phyloP scores from a whole-genome alignment of 1,139 yeast species.

The Blastobotrys apis region DNA sequence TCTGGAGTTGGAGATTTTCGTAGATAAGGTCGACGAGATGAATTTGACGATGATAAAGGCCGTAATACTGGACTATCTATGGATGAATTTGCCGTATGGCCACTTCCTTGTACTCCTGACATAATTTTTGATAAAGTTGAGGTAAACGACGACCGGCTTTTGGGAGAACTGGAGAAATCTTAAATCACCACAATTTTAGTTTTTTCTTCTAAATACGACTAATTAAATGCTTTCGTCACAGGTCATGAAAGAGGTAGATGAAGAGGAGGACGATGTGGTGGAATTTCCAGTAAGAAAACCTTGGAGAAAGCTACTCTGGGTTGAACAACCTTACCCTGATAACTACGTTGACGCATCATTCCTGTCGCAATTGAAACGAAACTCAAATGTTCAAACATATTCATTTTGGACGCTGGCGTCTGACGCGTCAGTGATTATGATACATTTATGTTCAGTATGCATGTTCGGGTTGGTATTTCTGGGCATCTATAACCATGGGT shows the following conservation, averaged over 20 bases:
- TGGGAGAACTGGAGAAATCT: too few species aligned
- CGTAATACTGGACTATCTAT: not conserved
- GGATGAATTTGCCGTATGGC: too few species aligned
- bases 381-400: slow-evolving; percentile 68
- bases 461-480: slow-evolving; percentile 60
- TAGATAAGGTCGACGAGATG: not conserved
- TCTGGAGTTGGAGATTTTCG: slow-evolving; percentile 7
- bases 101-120: too few species aligned
- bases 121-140: too few species aligned
- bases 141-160: too few species aligned
- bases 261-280: slow-evolving; percentile 8
- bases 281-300: slow-evolving; percentile 24
- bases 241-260: too few species aligned
- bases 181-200: too few species aligned
- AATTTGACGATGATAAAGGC: slow-evolving; percentile 3
- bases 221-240: too few species aligned
- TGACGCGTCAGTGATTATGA: slow-evolving; percentile 66
- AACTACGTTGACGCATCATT: slow-evolving; percentile 83
- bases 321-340: slow-evolving; percentile 83
- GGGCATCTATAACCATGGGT: slow-evolving; percentile 37
- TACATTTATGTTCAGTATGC: slow-evolving; percentile 60
- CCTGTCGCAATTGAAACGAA: slow-evolving; percentile 69
- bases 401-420: slow-evolving; percentile 56
- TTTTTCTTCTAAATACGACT: too few species aligned
- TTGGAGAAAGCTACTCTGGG: slow-evolving; percentile 89